Evolutionary conservation across 495 filamentous ascomycete genomes (phyloP).

Genomic region (Pyronema domesticum): DNA sequence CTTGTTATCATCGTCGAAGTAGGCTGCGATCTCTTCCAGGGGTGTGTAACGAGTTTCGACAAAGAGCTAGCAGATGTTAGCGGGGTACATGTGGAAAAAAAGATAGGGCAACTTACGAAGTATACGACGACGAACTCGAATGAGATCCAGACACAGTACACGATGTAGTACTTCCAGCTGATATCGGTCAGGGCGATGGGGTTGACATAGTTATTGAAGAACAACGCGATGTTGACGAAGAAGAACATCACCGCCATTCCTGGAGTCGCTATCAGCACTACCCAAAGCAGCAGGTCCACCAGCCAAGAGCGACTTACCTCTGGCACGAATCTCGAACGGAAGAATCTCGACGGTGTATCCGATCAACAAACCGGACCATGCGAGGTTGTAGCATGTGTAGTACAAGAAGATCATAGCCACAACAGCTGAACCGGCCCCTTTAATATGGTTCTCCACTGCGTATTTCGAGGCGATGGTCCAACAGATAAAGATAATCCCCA

Average conservation of each 20-base stretch:
- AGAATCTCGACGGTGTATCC: constrained; percentile 32
- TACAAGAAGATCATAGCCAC: constrained; percentile 31
- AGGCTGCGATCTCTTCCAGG: constrained; percentile 34
- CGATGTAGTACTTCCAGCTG: constrained; percentile 29
- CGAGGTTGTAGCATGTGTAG: constrained; percentile 28
- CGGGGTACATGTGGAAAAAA: not conserved
- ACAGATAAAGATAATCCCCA: constrained; percentile 25
- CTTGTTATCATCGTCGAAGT: constrained; percentile 29
- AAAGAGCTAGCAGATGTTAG: constrained; percentile 24
- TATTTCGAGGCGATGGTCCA: constrained; percentile 27
- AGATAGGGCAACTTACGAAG: constrained; percentile 12
- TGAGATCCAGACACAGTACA: constrained; percentile 30
- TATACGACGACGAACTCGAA: constrained; percentile 31
- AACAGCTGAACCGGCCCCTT: constrained; percentile 22
- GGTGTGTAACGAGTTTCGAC: constrained; percentile 34
- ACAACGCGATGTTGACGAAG: constrained; percentile 29
- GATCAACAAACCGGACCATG: constrained; percentile 28
- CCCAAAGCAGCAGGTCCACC: not conserved
- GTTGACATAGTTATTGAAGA: constrained; percentile 36
- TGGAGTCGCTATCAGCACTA: not conserved
- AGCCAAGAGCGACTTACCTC: not conserved
- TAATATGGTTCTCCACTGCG: constrained; percentile 13
- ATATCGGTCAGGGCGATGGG: constrained; percentile 30
- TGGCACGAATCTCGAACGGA: constrained; percentile 20
- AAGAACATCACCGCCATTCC: constrained; percentile 33